A percentile compares a stretch with the other conserved stretches of the same genome.
These are phyloP conservation scores for Ophiostoma novo-ulmi DNA, from an alignment of 2,329 filamentous ascomycete species.

Conservation along the genomic window DNA sequence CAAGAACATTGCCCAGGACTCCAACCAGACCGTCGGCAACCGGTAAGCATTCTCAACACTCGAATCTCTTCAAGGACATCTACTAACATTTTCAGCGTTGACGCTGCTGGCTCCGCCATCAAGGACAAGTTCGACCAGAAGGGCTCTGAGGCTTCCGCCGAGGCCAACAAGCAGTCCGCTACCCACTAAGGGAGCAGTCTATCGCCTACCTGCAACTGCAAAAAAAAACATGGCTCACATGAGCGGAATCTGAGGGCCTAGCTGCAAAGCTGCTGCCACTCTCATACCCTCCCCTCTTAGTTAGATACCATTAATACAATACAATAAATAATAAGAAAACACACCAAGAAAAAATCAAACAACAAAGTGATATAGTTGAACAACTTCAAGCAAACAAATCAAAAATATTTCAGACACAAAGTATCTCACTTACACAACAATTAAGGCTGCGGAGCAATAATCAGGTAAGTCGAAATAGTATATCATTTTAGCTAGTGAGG, in stretches of 20 bases:
- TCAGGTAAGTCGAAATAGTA: neutral
- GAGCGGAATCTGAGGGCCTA: neutral
- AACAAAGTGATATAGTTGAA: neutral
- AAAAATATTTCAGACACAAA: neutral
- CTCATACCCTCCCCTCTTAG: neutral
- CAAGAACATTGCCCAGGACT: conserved; percentile 55
- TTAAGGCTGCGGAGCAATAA: neutral
- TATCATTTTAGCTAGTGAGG: neutral
- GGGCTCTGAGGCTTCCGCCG: conserved; percentile 34
- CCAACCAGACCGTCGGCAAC: conserved; percentile 42
- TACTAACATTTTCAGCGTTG: conserved; percentile 29
- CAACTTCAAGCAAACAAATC: neutral
- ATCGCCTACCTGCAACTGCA: neutral
- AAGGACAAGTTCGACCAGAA: conserved; percentile 36
- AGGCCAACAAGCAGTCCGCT: conserved; percentile 38
- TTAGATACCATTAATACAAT: neutral
- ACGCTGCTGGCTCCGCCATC: conserved; percentile 34
- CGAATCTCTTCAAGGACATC: neutral
- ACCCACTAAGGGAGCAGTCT: conserved; percentile 34
- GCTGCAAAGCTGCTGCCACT: neutral
- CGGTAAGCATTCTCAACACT: conserved; percentile 36
- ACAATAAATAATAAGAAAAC: neutral
- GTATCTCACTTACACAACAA: neutral
- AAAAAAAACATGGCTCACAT: neutral
- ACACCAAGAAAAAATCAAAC: neutral